phyloP scores from a whole-genome alignment of 768 basidiomycete species.

The Naematelia aurantialba region DNA sequence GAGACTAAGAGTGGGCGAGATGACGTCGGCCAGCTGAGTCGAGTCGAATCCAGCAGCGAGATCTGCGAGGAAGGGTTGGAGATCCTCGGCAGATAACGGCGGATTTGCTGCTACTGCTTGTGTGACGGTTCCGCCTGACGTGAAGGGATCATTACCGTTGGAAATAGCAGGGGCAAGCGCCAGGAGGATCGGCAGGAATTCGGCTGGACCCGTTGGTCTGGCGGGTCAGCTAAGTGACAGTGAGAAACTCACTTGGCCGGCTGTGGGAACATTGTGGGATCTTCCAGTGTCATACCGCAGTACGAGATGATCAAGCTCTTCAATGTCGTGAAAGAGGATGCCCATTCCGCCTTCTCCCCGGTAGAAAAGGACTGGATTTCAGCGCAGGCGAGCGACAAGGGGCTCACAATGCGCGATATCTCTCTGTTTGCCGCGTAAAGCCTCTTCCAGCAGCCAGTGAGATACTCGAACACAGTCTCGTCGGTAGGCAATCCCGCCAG shows the following conservation, averaged over 20 bases:
- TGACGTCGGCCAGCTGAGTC: slow-evolving; percentile 69
- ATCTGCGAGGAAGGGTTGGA: slow-evolving; percentile 78
- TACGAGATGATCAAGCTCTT: slow-evolving; percentile 84
- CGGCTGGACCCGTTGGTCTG: slow-evolving; percentile 68
- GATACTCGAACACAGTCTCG: slow-evolving; percentile 82
- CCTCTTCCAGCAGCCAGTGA: slow-evolving; percentile 90
- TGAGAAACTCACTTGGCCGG: slow-evolving; percentile 61
- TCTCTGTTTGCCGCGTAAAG: slow-evolving; percentile 56
- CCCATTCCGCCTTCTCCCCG: slow-evolving; percentile 57
- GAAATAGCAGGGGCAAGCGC: slow-evolving; percentile 59
- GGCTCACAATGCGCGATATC: slow-evolving; percentile 22
- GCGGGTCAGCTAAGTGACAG: slow-evolving; percentile 49
- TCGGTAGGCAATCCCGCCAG: slow-evolving; percentile 67
- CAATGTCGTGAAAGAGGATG: slow-evolving; percentile 65
- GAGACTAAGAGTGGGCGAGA: slow-evolving; percentile 58
- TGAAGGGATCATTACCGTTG: slow-evolving; percentile 55
- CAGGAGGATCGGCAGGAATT: slow-evolving; percentile 77
- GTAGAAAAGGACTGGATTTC: slow-evolving; percentile 59
- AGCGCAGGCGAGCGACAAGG: neutral
- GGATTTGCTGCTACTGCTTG: slow-evolving; percentile 52
- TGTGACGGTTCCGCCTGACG: slow-evolving; percentile 26
- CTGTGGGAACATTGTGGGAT: slow-evolving; percentile 92
- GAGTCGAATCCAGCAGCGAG: slow-evolving; percentile 65
- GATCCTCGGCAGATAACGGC: slow-evolving; percentile 63
- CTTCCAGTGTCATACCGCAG: slow-evolving; percentile 80